A percentile compares a stretch with the other conserved stretches of the same genome.
Conservation (phyloP, 331 rosid species). For the Rhamnella rubrinervis region DNA sequence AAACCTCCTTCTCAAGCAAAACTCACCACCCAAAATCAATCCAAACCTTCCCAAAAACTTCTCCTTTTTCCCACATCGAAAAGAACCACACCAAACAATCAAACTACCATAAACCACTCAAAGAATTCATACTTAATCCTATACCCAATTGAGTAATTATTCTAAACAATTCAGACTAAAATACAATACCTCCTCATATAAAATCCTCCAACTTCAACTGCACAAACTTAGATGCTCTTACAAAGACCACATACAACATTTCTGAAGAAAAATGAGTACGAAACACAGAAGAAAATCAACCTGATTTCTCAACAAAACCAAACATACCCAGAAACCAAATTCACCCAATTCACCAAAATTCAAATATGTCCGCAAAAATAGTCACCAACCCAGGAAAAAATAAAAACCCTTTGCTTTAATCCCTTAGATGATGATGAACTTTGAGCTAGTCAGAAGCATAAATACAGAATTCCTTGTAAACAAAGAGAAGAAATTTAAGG, state of each 20-base stretch:
- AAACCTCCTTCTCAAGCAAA: slow-evolving; percentile 25
- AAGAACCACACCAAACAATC: slow-evolving; percentile 28
- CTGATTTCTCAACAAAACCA: not conserved
- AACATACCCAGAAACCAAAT: not conserved
- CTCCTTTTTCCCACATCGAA: slow-evolving; percentile 32
- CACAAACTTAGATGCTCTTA: not conserved
- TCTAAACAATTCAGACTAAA: not conserved
- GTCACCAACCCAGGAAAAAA: slow-evolving; percentile 7
- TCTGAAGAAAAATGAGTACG: not conserved
- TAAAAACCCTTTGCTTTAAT: not conserved
- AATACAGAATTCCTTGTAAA: slow-evolving; percentile 7
- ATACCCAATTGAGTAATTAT: slow-evolving; percentile 5
- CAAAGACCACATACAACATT: not conserved
- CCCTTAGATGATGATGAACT: not conserved
- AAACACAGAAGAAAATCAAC: not conserved
- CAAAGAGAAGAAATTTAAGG: not conserved
- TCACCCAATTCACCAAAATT: not conserved
- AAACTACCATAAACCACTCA: slow-evolving; percentile 18
- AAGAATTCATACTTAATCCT: slow-evolving; percentile 14
- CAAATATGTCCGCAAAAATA: not conserved
- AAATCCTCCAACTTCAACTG: slow-evolving; percentile 1
- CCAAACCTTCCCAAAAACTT: slow-evolving; percentile 29
- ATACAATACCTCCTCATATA: not conserved
- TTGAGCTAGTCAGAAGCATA: not conserved
- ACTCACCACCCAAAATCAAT: slow-evolving; percentile 25